Percentiles rank a stretch among this genome's conserved stretches.
These are phyloP conservation scores for Gonapodya prolifera DNA, from an alignment of 192 early-diverging fungal species.

Conservation along the genomic window DNA sequence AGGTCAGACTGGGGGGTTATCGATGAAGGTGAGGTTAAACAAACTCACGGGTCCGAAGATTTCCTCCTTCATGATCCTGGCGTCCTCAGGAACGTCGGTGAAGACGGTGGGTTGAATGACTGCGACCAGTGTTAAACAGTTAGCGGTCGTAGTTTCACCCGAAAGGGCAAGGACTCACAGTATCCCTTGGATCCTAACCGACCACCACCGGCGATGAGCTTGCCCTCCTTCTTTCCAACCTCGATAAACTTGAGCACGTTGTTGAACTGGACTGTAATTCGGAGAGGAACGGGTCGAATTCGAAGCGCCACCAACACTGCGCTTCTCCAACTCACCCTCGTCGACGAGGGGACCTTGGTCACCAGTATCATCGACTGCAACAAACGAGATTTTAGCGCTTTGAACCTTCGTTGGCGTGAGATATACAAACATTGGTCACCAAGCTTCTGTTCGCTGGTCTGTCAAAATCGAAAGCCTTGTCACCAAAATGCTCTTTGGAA, in stretches of 20 bases:
- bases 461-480: not conserved
- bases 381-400: too few relatives aligned
- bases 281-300: conserved; percentile 19
- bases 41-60: conserved; percentile 42
- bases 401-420: too few relatives aligned
- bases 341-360: conserved; percentile 2
- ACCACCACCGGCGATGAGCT: conserved; percentile 13
- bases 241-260: conserved; percentile 33
- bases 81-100: conserved; percentile 22
- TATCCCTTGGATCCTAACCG: not conserved
- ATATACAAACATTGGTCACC: conserved; percentile 2
- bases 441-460: not conserved
- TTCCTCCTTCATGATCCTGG: conserved; percentile 28
- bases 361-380: not conserved
- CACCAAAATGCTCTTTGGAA: too few relatives aligned
- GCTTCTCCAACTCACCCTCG: not conserved
- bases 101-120: conserved; percentile 50
- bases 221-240: conserved; percentile 4
- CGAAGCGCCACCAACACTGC: not conserved
- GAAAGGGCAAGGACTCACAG: conserved; percentile 6
- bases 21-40: too few relatives aligned
- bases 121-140: conserved; percentile 25
- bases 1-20: too few relatives aligned
- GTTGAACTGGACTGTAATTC: conserved; percentile 40
- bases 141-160: too few relatives aligned